Conservation (phyloP, 106 monocot genomes). For the Ottelia alismoides region DNA sequence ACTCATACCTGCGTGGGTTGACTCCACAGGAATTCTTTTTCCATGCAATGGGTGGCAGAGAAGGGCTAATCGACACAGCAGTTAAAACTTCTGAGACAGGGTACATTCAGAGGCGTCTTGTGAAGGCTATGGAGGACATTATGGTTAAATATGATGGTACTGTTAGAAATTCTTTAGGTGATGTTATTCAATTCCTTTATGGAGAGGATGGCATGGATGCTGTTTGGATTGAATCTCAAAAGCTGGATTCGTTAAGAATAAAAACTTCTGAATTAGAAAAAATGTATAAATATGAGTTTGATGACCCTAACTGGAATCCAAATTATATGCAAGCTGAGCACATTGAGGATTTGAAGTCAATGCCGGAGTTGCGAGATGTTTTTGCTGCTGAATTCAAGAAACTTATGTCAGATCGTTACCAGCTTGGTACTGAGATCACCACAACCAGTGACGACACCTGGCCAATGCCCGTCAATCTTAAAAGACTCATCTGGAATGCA, state of each 20-base stretch:
- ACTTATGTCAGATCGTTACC: conserved; percentile 73
- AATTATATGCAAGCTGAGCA: conserved; percentile 87
- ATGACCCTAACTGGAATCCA: conserved; percentile 81
- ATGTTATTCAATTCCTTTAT: conserved; percentile 97
- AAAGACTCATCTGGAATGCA: conserved; percentile 97
- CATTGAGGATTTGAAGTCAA: conserved; percentile 91
- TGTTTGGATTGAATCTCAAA: conserved; percentile 94
- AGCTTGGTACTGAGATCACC: conserved; percentile 83
- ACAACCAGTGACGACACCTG: conserved; percentile 83
- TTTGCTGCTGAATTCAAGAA: conserved; percentile 97
- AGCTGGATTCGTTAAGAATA: conserved; percentile 91
- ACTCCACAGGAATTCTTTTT: conserved; percentile 99
- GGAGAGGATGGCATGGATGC: conserved; percentile 99
- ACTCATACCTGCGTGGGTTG: conserved; percentile 89
- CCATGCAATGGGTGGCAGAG: conserved; percentile 99
- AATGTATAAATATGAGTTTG: conserved; percentile 74
- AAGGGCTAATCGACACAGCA: conserved; percentile 98
- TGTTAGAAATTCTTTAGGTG: conserved; percentile 94
- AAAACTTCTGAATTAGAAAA: conserved; percentile 76
- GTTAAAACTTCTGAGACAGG: conserved; percentile 99
- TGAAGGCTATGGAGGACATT: conserved; percentile 99
- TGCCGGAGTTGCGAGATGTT: conserved; percentile 82
- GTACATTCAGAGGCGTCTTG: conserved; percentile 92
- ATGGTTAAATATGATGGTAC: conserved; percentile 99
- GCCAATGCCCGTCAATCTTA: conserved; percentile 94